Conservation (phyloP, 2,329 filamentous ascomycete genomes). For the Paraconiothyrium brasiliense region DNA sequence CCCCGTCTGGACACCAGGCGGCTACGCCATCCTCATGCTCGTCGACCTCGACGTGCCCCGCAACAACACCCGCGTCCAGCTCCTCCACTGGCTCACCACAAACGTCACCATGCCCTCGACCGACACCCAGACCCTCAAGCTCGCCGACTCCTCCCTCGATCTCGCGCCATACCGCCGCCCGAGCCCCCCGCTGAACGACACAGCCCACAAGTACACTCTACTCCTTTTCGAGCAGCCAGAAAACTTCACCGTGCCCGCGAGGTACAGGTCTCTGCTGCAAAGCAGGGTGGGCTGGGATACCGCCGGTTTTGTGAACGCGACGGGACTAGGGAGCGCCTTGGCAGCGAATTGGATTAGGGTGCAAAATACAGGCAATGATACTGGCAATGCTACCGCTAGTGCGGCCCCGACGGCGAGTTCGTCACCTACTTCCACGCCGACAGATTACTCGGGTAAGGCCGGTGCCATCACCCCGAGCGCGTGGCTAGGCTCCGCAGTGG, state of each 20-base stretch:
- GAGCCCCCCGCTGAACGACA: conserved; percentile 40
- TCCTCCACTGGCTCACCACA: conserved; percentile 45
- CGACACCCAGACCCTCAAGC: conserved; percentile 21
- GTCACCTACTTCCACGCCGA: conserved; percentile 8
- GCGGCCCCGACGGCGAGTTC: conserved; percentile 26
- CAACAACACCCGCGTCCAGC: conserved; percentile 41
- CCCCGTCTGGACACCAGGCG: conserved; percentile 24
- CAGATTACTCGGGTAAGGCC: conserved; percentile 28
- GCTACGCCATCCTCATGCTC: conserved; percentile 38
- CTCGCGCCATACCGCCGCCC: conserved; percentile 39
- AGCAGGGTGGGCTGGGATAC: conserved; percentile 48
- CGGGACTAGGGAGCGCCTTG: conserved; percentile 39
- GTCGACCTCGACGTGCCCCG: conserved; percentile 45
- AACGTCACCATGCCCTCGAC: conserved; percentile 31
- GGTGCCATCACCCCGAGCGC: conserved; percentile 23
- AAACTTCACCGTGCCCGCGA: conserved; percentile 36
- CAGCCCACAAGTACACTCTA: conserved; percentile 41
- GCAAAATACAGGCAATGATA: conserved; percentile 36
- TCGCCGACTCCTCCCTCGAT: conserved; percentile 19
- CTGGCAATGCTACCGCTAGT: conserved; percentile 20
- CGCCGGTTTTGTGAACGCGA: conserved; percentile 43
- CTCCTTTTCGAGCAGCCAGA: conserved; percentile 39
- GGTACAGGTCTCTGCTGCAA: conserved; percentile 38
- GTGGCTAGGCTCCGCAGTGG: conserved; percentile 23
- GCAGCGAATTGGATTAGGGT: conserved; percentile 53